These are phyloP conservation scores for Penstemon barbatus DNA, from an alignment of 257 asterid genomes.

Conservation along the genomic window DNA sequence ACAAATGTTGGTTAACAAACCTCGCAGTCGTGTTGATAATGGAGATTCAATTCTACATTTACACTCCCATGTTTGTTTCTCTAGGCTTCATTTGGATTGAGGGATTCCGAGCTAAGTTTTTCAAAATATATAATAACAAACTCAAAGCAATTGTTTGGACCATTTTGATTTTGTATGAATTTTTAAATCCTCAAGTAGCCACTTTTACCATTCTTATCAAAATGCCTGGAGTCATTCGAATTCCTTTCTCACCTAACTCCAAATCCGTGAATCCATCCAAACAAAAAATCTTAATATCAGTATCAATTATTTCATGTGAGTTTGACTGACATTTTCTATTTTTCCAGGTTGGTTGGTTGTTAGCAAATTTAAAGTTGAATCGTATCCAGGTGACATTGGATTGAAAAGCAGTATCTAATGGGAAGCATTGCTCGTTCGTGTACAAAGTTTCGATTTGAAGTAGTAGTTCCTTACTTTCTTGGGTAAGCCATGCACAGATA, in stretches of 20 bases:
- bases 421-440: constrained; percentile 20
- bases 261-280: not conserved
- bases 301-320: not conserved
- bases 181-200: no score
- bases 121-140: no score
- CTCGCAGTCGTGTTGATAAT: not conserved
- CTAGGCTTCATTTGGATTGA: no score
- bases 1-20: not conserved
- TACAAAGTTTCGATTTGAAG: not conserved
- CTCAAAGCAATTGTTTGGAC: no score
- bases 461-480: constrained; percentile 22
- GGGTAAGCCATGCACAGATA: constrained; percentile 34
- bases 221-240: not conserved
- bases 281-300: not conserved
- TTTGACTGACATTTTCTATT: not conserved
- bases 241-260: not conserved
- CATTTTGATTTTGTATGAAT: no score
- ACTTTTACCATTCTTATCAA: no score
- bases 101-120: no score
- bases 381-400: constrained; percentile 11
- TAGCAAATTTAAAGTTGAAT: constrained; percentile 9
- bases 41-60: no score
- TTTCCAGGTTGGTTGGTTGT: constrained; percentile 28
- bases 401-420: not conserved
- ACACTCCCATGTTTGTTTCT: no score